These are phyloP conservation scores for Centaurea solstitialis DNA, from an alignment of 129 eudicot species.

Conservation along the genomic window DNA sequence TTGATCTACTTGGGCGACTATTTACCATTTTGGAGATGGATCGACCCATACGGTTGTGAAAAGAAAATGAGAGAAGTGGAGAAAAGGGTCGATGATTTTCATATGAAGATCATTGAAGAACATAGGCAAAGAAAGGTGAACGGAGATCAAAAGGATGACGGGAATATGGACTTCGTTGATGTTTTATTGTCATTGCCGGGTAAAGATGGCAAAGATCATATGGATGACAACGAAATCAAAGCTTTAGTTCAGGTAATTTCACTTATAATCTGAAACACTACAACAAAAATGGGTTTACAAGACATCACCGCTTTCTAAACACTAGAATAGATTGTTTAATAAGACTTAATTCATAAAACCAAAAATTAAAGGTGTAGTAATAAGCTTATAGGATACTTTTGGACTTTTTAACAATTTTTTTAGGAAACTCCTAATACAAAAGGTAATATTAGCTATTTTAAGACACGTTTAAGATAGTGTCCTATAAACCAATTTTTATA, in stretches of 20 bases:
- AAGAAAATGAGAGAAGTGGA: constrained; percentile 93
- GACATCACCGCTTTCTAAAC: too few species aligned
- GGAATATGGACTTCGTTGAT: constrained; percentile 86
- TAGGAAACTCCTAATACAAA: too few species aligned
- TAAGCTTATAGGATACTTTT: too few species aligned
- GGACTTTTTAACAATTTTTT: too few species aligned
- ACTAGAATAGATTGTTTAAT: too few species aligned
- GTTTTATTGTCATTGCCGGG: constrained; percentile 86
- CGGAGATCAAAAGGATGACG: constrained; percentile 44
- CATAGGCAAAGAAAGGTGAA: constrained; percentile 49
- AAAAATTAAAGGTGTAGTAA: too few species aligned
- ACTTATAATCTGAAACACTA: not conserved
- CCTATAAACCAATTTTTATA: too few species aligned
- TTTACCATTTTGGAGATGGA: constrained; percentile 91
- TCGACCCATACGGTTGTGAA: constrained; percentile 92
- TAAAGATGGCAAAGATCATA: constrained; percentile 76
- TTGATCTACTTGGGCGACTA: constrained; percentile 95
- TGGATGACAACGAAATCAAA: constrained; percentile 89
- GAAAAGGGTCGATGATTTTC: constrained; percentile 90
- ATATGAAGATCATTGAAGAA: constrained; percentile 67
- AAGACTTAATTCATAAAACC: too few species aligned
- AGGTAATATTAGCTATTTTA: too few species aligned
- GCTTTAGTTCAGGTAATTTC: constrained; percentile 81
- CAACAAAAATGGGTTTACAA: too few species aligned
- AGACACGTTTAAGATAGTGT: too few species aligned